Evolutionary conservation across 495 filamentous ascomycete genomes (phyloP).

Genomic region (Emericellopsis terricola): DNA sequence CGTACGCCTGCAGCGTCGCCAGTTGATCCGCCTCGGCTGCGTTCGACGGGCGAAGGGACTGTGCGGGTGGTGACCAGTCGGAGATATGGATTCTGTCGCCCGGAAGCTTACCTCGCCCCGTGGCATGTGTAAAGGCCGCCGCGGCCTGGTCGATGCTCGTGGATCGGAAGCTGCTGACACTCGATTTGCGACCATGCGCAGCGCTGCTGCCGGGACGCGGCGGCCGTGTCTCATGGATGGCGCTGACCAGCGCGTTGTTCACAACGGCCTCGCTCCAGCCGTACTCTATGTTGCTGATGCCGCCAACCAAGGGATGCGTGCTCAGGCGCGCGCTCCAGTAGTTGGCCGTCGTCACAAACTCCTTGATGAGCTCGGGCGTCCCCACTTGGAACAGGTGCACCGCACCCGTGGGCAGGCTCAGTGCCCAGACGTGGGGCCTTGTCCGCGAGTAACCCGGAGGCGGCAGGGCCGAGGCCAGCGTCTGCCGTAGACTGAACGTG

Average conservation of each 20-base stretch:
- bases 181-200: slow-evolving; percentile 5
- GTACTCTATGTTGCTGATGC: slow-evolving; percentile 93
- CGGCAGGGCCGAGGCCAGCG: slow-evolving; percentile 78
- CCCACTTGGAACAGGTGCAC: slow-evolving; percentile 96
- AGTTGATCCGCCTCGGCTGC: slow-evolving; percentile 69
- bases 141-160: slow-evolving; percentile 16
- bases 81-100: slow-evolving; percentile 73
- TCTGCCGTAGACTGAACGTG: slow-evolving; percentile 77
- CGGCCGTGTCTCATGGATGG: slow-evolving; percentile 23
- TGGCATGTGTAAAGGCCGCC: slow-evolving; percentile 20
- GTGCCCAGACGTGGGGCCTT: slow-evolving; percentile 83
- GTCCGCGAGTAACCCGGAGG: slow-evolving; percentile 83
- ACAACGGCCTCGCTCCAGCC: slow-evolving; percentile 88
- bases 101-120: slow-evolving; percentile 38
- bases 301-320: slow-evolving; percentile 80
- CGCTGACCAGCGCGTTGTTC: slow-evolving; percentile 46
- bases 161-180: slow-evolving; percentile 1
- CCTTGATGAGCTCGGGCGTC: slow-evolving; percentile 82
- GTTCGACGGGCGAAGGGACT: slow-evolving; percentile 69
- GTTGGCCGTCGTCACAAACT: slow-evolving; percentile 89
- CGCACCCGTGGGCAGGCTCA: slow-evolving; percentile 82
- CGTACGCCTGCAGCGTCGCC: slow-evolving; percentile 53
- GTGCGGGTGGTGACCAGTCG: slow-evolving; percentile 86
- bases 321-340: slow-evolving; percentile 94
- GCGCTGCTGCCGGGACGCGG: slow-evolving; percentile 23